Evolutionary conservation across 805 yeast species (phyloP), one percentile per base, ranked within the genome.

Genomic region (Saturnispora saitoi): DNA sequence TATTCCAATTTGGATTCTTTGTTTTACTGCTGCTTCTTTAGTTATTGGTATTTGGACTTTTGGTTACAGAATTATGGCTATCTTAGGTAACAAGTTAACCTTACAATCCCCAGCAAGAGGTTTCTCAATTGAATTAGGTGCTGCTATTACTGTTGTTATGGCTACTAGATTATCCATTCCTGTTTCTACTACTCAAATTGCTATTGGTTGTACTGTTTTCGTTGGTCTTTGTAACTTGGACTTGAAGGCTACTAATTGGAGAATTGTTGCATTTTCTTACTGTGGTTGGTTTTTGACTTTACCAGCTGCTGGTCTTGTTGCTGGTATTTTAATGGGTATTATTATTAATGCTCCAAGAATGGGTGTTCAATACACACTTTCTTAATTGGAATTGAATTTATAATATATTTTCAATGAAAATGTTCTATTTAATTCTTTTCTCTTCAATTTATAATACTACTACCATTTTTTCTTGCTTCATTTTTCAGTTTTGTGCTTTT

Each of bases 41-140:
- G 85, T 77, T 29, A 60, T 83, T 56, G 91, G 91, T 48, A 61
- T 72, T 51, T 82, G 87, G 87, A 78, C 78, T 24, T 81, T 67
- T 54, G 90, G 89, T 54, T 84, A 83, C 69, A 55, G 48, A 58
- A 77, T 84, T 55, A 83, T 83, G 82, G 63, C 74, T 49, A 77
- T 77, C 61, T 72, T 83, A 65, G 91, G 91, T 59, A 83, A 83
- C 70, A 80, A 79, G 62, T 66, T 83, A 65, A 83, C 83, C 48
- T 70, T 81, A 56, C 88, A 82, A 69, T 81, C 89, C 0, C 91
- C 91, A 43, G 72, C 88, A 3, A 72, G 91, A 66, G 91, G 91
- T 11, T 84, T 82, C 59, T 68, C 86, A 11, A 79, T 83, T 60
- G 91, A 83, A 67, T 68, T 83, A 37, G 90, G 89, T 51, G 86